Evolutionary conservation across 495 filamentous ascomycete genomes (phyloP).

Genomic region (Barbatosphaeria neglecta): DNA sequence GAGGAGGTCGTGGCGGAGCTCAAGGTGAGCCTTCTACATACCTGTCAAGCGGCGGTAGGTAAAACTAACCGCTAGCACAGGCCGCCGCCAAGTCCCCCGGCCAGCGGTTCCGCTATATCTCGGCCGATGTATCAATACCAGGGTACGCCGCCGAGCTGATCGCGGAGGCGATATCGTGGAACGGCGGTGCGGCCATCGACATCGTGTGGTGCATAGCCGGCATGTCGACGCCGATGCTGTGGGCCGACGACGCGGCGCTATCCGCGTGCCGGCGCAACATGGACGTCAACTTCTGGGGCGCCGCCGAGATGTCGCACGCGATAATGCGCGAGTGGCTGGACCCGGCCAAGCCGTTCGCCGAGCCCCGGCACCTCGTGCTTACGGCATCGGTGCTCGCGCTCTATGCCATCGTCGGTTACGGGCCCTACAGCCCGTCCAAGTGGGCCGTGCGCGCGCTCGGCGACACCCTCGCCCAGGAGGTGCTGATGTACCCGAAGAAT

Average conservation of each 20-base stretch:
- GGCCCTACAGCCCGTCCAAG: constrained; percentile 75
- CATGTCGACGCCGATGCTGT: constrained; percentile 61
- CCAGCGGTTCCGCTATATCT: constrained; percentile 76
- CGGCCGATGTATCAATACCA: constrained; percentile 65
- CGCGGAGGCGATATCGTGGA: constrained; percentile 71
- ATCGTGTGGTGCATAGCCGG: constrained; percentile 91
- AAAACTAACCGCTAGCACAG: constrained; percentile 18
- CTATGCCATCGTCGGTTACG: constrained; percentile 71
- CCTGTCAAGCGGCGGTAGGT: too few species aligned
- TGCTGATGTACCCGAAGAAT: constrained; percentile 63
- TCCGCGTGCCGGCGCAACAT: constrained; percentile 62
- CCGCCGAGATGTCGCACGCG: constrained; percentile 75
- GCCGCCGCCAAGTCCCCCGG: constrained; percentile 46
- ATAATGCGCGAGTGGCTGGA: constrained; percentile 49
- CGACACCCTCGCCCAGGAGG: constrained; percentile 73
- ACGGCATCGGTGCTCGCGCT: constrained; percentile 71
- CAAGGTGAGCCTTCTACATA: constrained; percentile 41
- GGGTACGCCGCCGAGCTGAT: constrained; percentile 57
- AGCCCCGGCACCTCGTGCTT: constrained; percentile 72
- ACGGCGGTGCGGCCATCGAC: constrained; percentile 60
- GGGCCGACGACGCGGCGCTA: constrained; percentile 55
- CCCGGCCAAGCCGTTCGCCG: constrained; percentile 22
- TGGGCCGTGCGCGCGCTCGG: constrained; percentile 72
- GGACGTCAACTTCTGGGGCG: constrained; percentile 84
- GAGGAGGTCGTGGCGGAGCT: constrained; percentile 56